Conservation (phyloP, 169 alveolate species). For the Plasmodium gaboni region DNA sequence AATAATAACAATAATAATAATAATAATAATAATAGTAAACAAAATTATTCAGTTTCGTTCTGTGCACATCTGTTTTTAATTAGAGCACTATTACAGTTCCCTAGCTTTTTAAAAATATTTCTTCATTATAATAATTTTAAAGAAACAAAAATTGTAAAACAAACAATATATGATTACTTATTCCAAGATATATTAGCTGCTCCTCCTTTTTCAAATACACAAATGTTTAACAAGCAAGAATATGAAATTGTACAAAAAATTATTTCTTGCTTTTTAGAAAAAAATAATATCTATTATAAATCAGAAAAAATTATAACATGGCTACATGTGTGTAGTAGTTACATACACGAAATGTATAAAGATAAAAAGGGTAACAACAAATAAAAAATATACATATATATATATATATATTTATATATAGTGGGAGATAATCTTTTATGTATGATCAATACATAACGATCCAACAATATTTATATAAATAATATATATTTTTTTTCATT, state of each 20-base stretch:
- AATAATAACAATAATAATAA: neutral
- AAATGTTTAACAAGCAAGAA: conserved; percentile 3
- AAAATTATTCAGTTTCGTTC: conserved; percentile 20
- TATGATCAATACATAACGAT: no score
- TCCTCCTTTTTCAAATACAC: conserved; percentile 38
- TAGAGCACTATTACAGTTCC: conserved; percentile 49
- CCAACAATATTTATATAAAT: no score
- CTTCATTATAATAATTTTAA: conserved; percentile 44
- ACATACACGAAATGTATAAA: conserved; percentile 32
- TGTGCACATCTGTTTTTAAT: conserved; percentile 29
- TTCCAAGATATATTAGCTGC: conserved; percentile 28
- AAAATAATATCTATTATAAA: conserved; percentile 47
- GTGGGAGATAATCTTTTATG: no score
- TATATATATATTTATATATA: no score
- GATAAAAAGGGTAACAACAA: conserved; percentile 13
- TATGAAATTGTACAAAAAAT: conserved; percentile 44
- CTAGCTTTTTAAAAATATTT: conserved; percentile 24
- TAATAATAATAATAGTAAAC: neutral
- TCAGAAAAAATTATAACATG: conserved; percentile 61
- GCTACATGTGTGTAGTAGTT: conserved; percentile 68
- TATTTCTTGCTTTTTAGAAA: conserved; percentile 24
- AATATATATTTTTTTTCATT: neutral
- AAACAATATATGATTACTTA: conserved; percentile 28
- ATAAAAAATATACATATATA: neutral
- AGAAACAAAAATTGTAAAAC: conserved; percentile 41